These are phyloP conservation scores for Fragaria iinumae DNA, from an alignment of 306 rosid genomes.

Conservation along the genomic window DNA sequence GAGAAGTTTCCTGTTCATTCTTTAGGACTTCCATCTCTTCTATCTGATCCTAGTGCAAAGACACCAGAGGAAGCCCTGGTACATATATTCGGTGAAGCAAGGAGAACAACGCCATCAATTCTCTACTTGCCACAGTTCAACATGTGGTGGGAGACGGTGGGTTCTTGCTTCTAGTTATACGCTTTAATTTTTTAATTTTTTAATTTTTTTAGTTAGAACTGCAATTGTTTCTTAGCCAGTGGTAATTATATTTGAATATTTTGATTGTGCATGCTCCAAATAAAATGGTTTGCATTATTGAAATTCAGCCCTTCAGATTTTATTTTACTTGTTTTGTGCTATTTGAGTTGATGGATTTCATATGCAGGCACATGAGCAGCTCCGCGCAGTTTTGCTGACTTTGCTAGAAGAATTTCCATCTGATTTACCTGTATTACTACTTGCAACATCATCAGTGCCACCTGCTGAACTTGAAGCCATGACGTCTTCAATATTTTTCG, in stretches of 20 bases:
- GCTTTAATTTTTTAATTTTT: background rate
- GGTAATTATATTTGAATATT: background rate
- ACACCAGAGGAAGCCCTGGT: conserved; percentile 96
- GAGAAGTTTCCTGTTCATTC: conserved; percentile 98
- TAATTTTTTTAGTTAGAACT: background rate
- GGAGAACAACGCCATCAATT: conserved; percentile 91
- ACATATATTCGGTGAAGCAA: conserved; percentile 96
- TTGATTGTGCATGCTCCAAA: background rate
- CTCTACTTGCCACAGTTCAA: conserved; percentile 91
- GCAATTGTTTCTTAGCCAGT: background rate
- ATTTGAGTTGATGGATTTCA: conserved; percentile 30
- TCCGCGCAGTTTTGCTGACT: conserved; percentile 86
- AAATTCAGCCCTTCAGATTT: background rate
- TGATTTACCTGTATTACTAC: conserved; percentile 76
- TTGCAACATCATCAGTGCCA: conserved; percentile 66
- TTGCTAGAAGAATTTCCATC: conserved; percentile 88
- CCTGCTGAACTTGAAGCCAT: conserved; percentile 68
- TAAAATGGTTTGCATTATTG: conserved; percentile 9
- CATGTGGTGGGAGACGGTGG: conserved; percentile 97
- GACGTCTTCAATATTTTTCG: conserved; percentile 64
- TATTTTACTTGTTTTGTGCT: conserved; percentile 12
- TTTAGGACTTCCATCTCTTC: conserved; percentile 86
- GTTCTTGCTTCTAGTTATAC: conserved; percentile 31
- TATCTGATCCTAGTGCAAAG: conserved; percentile 99
- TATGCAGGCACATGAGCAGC: conserved; percentile 90